Conservation (phyloP, 306 rosid genomes). For the Biancaea sappan region DNA sequence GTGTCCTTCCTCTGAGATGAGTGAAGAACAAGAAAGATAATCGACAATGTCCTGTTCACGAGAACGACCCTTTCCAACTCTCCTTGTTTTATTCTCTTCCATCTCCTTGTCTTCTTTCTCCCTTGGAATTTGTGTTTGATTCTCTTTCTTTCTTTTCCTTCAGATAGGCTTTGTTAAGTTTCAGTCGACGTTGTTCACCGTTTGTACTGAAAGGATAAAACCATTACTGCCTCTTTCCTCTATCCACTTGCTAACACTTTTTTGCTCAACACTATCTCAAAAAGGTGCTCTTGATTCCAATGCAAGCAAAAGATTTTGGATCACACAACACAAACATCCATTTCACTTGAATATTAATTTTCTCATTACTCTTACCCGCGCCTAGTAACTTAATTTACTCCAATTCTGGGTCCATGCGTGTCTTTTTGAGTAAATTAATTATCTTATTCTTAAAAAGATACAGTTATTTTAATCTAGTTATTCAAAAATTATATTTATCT, state of each 20-base stretch:
- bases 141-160: constrained; percentile 13
- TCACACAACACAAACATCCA: constrained; percentile 33
- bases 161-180: constrained; percentile 19
- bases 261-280: constrained; percentile 34
- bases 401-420: neutral
- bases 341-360: constrained; percentile 17
- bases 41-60: constrained; percentile 71
- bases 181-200: constrained; percentile 46
- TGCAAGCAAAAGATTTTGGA: constrained; percentile 17
- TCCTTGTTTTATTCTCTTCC: constrained; percentile 62
- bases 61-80: constrained; percentile 74
- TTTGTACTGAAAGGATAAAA: constrained; percentile 38
- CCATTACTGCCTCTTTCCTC: constrained; percentile 46
- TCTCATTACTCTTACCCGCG: constrained; percentile 9
- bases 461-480: no score
- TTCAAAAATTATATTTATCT: no score
- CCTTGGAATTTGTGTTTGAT: constrained; percentile 83
- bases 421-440: no score
- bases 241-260: constrained; percentile 37
- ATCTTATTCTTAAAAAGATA: no score
- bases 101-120: constrained; percentile 73
- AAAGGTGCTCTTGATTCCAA: constrained; percentile 38
- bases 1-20: no score
- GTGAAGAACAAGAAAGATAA: constrained; percentile 54
- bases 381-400: constrained; percentile 3